Evolutionary conservation across 1,139 yeast species (phyloP), one percentile per base, ranked within the genome.

Genomic region (Blastobotrys serpentis): DNA sequence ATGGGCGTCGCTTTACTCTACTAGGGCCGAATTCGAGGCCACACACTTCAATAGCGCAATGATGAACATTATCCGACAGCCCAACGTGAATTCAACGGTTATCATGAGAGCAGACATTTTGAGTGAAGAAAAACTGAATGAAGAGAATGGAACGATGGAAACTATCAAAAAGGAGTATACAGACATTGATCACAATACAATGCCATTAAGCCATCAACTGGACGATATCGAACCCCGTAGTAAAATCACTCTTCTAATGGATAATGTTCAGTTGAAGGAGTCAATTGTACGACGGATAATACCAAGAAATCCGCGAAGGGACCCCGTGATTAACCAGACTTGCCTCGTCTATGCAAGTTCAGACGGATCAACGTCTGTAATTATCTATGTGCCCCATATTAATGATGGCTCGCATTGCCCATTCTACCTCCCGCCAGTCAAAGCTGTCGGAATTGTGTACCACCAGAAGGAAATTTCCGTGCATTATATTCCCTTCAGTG

Each of bases 51-150:
- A 81, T 51, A 69, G 72, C 8, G 96, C 96, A 3, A 85, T 88
- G 92, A 66, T 78, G 41, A 86, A 89, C 65, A 74, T 90, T 54
- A 84, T 90, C 48, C 75, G 77, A 52, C 89, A 88, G 54, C 98
- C 98, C 11, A 87, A 90, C 64, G 85, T 90, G 66, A 90, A 90
- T 66, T 90, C 97, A 6, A 86, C 97, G 0, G 94, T 88, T 25
- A 85, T 90, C 34, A 72, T 90, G 71, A 72, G 98, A 59, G 95
- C 97, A 0, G 98, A 90, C 66, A 81, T 90, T 22, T 67, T 89
- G 42, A 71, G 73, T 42, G 90, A 85, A 56, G 52, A 48, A 39
- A 46, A 49, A 8, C 41, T 51, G 4, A 46, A 50, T 25, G 11
- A 17, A 8, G 47, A 43, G 4, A 33, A 22, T 3, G 16, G 22